Conservation (phyloP, 352 stramenopile genomes). For the Phytophthora quininea region DNA sequence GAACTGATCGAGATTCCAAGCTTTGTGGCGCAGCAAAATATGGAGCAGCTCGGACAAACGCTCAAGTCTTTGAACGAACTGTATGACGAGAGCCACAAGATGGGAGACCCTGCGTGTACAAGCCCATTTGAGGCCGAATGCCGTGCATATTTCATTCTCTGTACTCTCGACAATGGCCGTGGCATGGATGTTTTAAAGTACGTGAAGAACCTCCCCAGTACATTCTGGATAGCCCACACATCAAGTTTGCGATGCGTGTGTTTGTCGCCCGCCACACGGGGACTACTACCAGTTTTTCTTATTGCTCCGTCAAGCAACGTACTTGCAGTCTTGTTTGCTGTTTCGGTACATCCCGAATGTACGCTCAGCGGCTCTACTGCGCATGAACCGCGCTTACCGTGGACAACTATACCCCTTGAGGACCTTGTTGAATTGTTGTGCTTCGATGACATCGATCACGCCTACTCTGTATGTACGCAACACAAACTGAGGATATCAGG, state of each 20-base stretch:
- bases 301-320: conserved; percentile 74
- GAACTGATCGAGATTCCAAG: conserved; percentile 87
- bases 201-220: conserved; percentile 71
- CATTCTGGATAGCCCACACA: conserved; percentile 69
- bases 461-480: conserved; percentile 61
- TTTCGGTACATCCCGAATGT: conserved; percentile 84
- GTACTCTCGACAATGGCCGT: conserved; percentile 83
- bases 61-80: conserved; percentile 89
- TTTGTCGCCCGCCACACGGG: conserved; percentile 87
- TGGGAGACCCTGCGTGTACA: conserved; percentile 53
- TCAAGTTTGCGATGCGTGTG: conserved; percentile 88
- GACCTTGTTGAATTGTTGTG: conserved; percentile 74
- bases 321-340: conserved; percentile 83
- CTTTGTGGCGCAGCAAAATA: conserved; percentile 90
- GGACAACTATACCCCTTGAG: conserved; percentile 71
- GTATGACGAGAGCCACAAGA: conserved; percentile 85
- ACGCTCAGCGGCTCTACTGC: conserved; percentile 70
- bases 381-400: conserved; percentile 81
- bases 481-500: conserved; percentile 69
- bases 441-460: conserved; percentile 85
- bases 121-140: conserved; percentile 89
- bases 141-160: conserved; percentile 87
- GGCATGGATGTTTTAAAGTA: conserved; percentile 88
- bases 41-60: conserved; percentile 89
- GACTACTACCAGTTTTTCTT: conserved; percentile 88